Base-by-base conservation (phyloP, 495 filamentous ascomycete species). In the Aspergillus heteromorphus region DNA sequence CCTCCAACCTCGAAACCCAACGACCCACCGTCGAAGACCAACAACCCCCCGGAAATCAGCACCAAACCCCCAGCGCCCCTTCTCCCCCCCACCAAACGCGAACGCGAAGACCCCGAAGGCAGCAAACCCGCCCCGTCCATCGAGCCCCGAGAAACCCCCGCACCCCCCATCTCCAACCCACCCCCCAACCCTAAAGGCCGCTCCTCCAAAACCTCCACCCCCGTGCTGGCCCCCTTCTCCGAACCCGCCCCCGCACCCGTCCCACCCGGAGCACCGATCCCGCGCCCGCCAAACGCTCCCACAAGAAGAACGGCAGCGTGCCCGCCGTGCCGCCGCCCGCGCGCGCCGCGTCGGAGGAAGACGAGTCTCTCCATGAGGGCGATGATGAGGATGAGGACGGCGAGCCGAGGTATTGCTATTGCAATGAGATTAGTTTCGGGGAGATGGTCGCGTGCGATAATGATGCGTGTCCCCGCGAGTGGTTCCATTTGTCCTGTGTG, bases 401-500 rank as follows among this genome's bases (percentile, higher is more conserved):
- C 51, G 93, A 97, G 66, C 89, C 87, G 11, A 76, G 83, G 42
- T 98, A 97, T 70, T 98, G 93, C 70, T 89, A 91, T 70, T 98
- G 93, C 68, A 88, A 97, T 58, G 82, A 86, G 55, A 84, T 96
- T 29, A 93, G 88, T 63, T 98, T 96, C 64, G 93, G 93, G 18
- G 89, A 95, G 72, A 98, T 98, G 93, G 88, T 98, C 14, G 93
- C 87, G n/a, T 98, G 93, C 59, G 93, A 98, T 64, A 88, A 86
- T 41, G 88, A 92, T 48, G 80, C 79, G 21, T 98, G 93, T 72
- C 80, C 85, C 56, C 79, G 83, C 57, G 92, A 97, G 72, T 98
- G 93, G 93, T 98, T 97, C 74, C 93, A 98, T 78, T 67, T 98
- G 40, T 85, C 84, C 36, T 98, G 93, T 69, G 91, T 95, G 16